Conservation (phyloP, 2,329 filamentous ascomycete genomes). For the Alternaria longipes region DNA sequence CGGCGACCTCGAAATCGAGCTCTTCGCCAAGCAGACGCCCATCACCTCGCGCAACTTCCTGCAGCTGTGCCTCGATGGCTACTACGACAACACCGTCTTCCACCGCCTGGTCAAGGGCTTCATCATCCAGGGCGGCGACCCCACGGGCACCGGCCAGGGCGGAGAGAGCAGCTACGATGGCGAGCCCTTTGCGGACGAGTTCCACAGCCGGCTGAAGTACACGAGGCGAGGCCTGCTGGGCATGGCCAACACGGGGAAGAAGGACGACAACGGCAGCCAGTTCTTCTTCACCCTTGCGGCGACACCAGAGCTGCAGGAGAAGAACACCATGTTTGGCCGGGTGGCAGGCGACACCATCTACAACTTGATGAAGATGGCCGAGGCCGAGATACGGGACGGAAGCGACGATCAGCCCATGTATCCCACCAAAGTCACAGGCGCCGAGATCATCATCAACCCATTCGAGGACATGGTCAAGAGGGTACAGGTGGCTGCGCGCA, state of each 20-base stretch:
- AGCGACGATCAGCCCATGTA: conserved; percentile 86
- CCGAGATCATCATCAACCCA: conserved; percentile 82
- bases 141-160: conserved; percentile 89
- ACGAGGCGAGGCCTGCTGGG: conserved; percentile 88
- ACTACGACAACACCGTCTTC: conserved; percentile 93
- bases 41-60: conserved; percentile 94
- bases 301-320: conserved; percentile 84
- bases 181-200: conserved; percentile 84
- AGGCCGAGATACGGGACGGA: conserved; percentile 79
- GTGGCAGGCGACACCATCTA: conserved; percentile 95
- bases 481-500: conserved; percentile 63
- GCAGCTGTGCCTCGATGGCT: conserved; percentile 92
- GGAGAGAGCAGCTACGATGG: conserved; percentile 92
- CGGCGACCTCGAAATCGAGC: conserved; percentile 88
- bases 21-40: conserved; percentile 94
- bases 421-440: conserved; percentile 76
- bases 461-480: conserved; percentile 83
- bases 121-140: conserved; percentile 93
- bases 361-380: conserved; percentile 92
- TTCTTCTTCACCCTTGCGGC: conserved; percentile 92
- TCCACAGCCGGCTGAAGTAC: conserved; percentile 91
- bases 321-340: conserved; percentile 93
- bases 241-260: conserved; percentile 89
- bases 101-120: conserved; percentile 93
- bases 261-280: conserved; percentile 88